Percentiles rank a stretch among this genome's conserved stretches.
phyloP scores from a whole-genome alignment of 148 eudicot genomes.

The Vaccinium darrowii region DNA sequence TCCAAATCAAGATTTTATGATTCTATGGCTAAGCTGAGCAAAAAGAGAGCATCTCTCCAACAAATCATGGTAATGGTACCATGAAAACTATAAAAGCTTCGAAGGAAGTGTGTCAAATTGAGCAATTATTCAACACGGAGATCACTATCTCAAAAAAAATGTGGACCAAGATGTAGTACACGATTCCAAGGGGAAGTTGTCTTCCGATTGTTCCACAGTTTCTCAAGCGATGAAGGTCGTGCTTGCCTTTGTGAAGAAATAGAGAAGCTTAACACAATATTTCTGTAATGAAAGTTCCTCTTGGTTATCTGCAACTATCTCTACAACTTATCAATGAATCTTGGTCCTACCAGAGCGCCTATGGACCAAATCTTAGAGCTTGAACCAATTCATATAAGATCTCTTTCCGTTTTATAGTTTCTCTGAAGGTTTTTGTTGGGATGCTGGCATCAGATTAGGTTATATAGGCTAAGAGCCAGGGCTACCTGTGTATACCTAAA shows the following conservation, averaged over 20 bases:
- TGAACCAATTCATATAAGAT: background rate
- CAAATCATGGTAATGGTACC: background rate
- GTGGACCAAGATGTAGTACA: background rate
- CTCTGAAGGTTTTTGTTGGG: background rate
- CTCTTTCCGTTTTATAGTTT: background rate
- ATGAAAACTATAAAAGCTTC: background rate
- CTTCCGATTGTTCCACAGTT: background rate
- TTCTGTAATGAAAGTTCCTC: background rate
- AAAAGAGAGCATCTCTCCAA: constrained; percentile 1
- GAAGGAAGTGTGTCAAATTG: background rate
- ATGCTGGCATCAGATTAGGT: background rate
- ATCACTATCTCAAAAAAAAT: background rate
- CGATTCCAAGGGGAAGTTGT: background rate
- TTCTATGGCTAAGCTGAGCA: constrained; percentile 6
- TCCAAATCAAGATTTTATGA: constrained; percentile 2
- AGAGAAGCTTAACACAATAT: background rate
- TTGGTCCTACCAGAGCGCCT: background rate
- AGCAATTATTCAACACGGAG: background rate
- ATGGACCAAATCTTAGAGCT: background rate
- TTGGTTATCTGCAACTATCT: background rate
- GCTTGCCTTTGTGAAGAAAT: background rate
- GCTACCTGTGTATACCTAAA: background rate
- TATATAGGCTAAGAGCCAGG: background rate
- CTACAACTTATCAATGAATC: background rate
- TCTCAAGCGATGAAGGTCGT: background rate